Evolutionary conservation across 177 flowering plant species (phyloP).

Genomic region (Vitis hybrid): DNA sequence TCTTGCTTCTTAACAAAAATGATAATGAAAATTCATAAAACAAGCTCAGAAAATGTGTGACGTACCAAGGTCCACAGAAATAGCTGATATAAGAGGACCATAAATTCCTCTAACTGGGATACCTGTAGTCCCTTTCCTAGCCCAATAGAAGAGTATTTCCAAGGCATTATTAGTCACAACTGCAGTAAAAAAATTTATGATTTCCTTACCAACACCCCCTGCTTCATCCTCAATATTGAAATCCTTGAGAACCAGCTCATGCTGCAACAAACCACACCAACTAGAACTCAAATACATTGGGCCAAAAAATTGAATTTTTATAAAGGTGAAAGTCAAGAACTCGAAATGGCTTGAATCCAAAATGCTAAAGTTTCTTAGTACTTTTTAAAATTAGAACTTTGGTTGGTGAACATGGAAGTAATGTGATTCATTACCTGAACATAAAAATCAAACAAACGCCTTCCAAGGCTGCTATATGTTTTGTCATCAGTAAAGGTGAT

Average conservation of each 20-base stretch:
- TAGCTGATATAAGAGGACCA: slow-evolving; percentile 38
- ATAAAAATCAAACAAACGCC: slow-evolving; percentile 32
- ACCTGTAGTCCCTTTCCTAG: slow-evolving; percentile 32
- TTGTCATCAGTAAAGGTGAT: slow-evolving; percentile 22
- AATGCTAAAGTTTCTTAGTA: no score
- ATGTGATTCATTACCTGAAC: slow-evolving; percentile 21
- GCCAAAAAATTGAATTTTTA: neutral
- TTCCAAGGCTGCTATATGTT: slow-evolving; percentile 29
- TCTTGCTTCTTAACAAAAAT: no score
- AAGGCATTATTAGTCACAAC: slow-evolving; percentile 14
- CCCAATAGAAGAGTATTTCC: slow-evolving; percentile 34
- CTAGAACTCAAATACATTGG: neutral
- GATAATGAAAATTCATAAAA: neutral
- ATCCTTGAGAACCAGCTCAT: slow-evolving; percentile 24
- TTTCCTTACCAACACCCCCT: slow-evolving; percentile 18
- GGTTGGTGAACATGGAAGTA: no score
- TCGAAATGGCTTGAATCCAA: no score
- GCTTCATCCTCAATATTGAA: slow-evolving; percentile 28
- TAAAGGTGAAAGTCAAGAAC: neutral
- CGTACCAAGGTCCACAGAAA: slow-evolving; percentile 35
- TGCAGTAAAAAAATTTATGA: slow-evolving; percentile 7
- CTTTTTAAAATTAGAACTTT: no score
- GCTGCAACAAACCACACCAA: slow-evolving; percentile 4
- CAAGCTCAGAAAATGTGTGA: neutral
- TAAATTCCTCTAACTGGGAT: slow-evolving; percentile 21